Conservation (phyloP, 306 rosid genomes). For the Prunus fruticosa region DNA sequence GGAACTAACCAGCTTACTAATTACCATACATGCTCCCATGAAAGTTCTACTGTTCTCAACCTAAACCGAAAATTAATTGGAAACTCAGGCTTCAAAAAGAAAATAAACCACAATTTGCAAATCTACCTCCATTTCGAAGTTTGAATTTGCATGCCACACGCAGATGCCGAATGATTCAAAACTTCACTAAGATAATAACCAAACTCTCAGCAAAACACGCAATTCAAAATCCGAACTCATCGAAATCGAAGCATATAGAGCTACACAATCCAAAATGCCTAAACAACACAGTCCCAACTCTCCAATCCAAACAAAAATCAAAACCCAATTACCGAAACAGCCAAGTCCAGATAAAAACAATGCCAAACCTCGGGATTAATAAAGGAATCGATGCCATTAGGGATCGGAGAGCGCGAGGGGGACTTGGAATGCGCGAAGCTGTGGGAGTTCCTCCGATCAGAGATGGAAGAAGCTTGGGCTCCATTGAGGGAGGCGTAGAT, state of each 20-base stretch:
- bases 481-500: conserved; percentile 36
- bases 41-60: neutral
- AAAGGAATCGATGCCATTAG: conserved; percentile 52
- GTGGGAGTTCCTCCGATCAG: conserved; percentile 75
- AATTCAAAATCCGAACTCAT: neutral
- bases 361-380: conserved; percentile 50
- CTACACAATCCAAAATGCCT: neutral
- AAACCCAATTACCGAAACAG: neutral
- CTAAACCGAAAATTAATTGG: neutral
- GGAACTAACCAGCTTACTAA: neutral
- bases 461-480: conserved; percentile 29
- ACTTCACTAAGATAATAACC: neutral
- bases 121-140: conserved; percentile 1
- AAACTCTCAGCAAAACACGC: neutral
- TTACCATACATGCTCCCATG: neutral
- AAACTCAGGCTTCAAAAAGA: neutral
- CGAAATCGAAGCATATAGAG: conserved; percentile 1
- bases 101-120: neutral
- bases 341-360: neutral
- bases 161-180: neutral
- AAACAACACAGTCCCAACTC: conserved; percentile 6
- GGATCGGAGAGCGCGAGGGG: conserved; percentile 40
- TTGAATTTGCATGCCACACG: neutral
- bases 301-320: neutral
- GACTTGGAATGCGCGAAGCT: conserved; percentile 50